phyloP scores from a whole-genome alignment of 495 filamentous ascomycete genomes.

The Aspergillus wentii region DNA sequence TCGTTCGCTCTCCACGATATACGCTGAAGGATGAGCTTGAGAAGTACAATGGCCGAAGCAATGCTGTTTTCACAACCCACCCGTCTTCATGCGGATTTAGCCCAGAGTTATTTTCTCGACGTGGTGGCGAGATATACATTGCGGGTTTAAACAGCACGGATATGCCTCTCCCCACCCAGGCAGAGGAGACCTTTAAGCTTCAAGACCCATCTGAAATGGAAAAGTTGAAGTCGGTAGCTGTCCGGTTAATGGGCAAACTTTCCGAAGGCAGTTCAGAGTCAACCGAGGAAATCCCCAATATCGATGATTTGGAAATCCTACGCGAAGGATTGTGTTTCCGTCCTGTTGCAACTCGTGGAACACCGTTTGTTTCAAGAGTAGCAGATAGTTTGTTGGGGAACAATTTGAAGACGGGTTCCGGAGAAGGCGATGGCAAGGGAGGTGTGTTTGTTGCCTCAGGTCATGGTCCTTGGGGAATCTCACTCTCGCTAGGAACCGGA shows the following conservation, averaged over 20 bases:
- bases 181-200: constrained; percentile 40
- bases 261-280: constrained; percentile 10
- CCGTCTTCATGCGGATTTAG: constrained; percentile 46
- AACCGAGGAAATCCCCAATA: constrained; percentile 17
- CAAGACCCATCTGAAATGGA: constrained; percentile 41
- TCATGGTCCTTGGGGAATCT: constrained; percentile 72
- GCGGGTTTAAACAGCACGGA: constrained; percentile 62
- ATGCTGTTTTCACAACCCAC: constrained; percentile 66
- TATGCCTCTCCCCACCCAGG: constrained; percentile 52
- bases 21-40: constrained; percentile 20
- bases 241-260: constrained; percentile 47
- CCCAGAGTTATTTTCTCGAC: constrained; percentile 69
- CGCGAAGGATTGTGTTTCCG: constrained; percentile 68
- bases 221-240: constrained; percentile 48
- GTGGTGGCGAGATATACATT: constrained; percentile 64
- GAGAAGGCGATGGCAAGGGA: constrained; percentile 23
- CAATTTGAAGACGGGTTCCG: constrained; percentile 27
- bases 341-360: constrained; percentile 58
- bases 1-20: constrained; percentile 58
- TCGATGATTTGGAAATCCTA: constrained; percentile 56
- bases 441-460: constrained; percentile 70
- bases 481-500: constrained; percentile 58
- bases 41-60: constrained; percentile 40
- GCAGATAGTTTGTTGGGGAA: constrained; percentile 49
- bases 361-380: constrained; percentile 56